Conservation (phyloP, 2,329 filamentous ascomycete species). For the Ramichloridium luteum region DNA sequence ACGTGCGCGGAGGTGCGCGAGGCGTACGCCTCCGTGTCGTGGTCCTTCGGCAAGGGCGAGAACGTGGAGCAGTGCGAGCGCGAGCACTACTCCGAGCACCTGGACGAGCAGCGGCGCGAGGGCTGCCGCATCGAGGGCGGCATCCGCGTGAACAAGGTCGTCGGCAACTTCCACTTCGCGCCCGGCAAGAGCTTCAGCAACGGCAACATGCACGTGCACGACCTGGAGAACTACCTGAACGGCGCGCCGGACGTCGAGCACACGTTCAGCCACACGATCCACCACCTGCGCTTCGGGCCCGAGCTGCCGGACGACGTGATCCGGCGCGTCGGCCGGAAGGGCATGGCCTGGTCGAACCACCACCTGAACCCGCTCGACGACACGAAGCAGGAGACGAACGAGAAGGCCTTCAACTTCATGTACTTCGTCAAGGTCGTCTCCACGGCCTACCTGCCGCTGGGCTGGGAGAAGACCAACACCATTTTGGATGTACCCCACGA, state of each 20-base stretch:
- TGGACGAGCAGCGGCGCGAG: conserved; percentile 79
- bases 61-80: conserved; percentile 89
- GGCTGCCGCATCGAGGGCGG: conserved; percentile 89
- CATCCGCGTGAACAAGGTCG: conserved; percentile 92
- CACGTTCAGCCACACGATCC: conserved; percentile 80
- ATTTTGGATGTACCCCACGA: conserved; percentile 29
- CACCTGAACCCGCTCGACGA: conserved; percentile 85
- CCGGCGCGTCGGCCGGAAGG: conserved; percentile 46
- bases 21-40: conserved; percentile 77
- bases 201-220: conserved; percentile 94
- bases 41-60: conserved; percentile 89
- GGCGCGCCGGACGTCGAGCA: conserved; percentile 54
- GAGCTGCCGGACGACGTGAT: conserved; percentile 68
- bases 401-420: conserved; percentile 91
- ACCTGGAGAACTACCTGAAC: conserved; percentile 89
- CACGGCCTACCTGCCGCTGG: conserved; percentile 85
- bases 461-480: conserved; percentile 57
- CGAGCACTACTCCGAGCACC: conserved; percentile 81
- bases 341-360: conserved; percentile 67
- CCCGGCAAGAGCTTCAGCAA: conserved; percentile 93
- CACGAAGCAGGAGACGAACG: conserved; percentile 61
- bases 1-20: conserved; percentile 95
- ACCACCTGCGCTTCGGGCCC: conserved; percentile 84
- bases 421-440: conserved; percentile 99
- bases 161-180: conserved; percentile 97